A percentile compares a stretch with the other conserved stretches of the same genome.
Conservation (phyloP, 768 basidiomycete species). For the Leccinum fibrillosum region DNA sequence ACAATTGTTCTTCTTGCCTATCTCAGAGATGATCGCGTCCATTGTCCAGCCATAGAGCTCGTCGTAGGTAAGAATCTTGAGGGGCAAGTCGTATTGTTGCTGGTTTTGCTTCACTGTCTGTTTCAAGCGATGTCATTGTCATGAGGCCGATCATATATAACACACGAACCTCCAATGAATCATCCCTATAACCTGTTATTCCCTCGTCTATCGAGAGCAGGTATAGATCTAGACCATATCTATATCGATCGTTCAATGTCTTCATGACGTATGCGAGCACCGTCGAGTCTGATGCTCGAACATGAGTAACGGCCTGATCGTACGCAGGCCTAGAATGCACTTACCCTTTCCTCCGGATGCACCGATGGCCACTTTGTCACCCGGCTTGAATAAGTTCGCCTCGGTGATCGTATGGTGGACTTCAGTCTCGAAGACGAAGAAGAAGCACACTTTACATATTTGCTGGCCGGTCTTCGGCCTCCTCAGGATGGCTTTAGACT, state of each 20-base stretch:
- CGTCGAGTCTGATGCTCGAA: slow-evolving; percentile 72
- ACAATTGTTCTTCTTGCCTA: slow-evolving; percentile 97
- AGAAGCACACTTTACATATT: slow-evolving; percentile 96
- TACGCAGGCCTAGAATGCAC: slow-evolving; percentile 9
- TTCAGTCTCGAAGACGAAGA: slow-evolving; percentile 96
- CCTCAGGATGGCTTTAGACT: slow-evolving; percentile 81
- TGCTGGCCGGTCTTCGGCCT: slow-evolving; percentile 97
- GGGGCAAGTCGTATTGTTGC: slow-evolving; percentile 88
- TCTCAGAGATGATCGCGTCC: slow-evolving; percentile 92
- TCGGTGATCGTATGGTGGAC: slow-evolving; percentile 93
- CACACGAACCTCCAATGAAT: slow-evolving; percentile 79
- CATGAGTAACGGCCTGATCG: background rate
- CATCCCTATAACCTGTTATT: slow-evolving; percentile 96
- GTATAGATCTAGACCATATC: slow-evolving; percentile 88
- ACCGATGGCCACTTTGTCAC: slow-evolving; percentile 94
- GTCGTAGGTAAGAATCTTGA: slow-evolving; percentile 94
- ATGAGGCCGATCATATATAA: background rate
- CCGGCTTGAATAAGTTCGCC: slow-evolving; percentile 77
- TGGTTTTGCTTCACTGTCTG: slow-evolving; percentile 98
- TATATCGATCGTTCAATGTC: slow-evolving; percentile 87
- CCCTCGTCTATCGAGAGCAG: slow-evolving; percentile 98
- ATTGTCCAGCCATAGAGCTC: slow-evolving; percentile 99
- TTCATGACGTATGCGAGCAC: slow-evolving; percentile 98
- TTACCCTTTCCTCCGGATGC: slow-evolving; percentile 97
- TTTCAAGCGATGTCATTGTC: background rate